phyloP scores from a whole-genome alignment of 2,329 filamentous ascomycete genomes.

The Ceratocystiopsis sp. region DNA sequence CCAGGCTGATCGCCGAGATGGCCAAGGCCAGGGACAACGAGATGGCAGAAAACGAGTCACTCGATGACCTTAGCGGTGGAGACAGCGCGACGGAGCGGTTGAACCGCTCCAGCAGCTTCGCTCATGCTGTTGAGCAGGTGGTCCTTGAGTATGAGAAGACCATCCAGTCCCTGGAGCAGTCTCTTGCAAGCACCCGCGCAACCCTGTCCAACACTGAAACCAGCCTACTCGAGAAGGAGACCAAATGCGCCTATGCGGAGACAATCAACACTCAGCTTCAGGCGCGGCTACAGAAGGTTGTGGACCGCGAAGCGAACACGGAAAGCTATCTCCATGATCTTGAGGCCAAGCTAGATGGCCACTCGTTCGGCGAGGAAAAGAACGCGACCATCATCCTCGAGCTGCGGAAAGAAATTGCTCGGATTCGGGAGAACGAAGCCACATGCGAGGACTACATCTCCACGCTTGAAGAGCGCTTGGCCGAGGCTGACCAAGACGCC shows the following conservation, averaged over 20 bases:
- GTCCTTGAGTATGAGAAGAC: constrained; percentile 98
- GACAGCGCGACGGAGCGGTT: constrained; percentile 74
- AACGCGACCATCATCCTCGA: constrained; percentile 73
- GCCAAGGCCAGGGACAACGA: constrained; percentile 66
- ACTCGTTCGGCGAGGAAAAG: constrained; percentile 83
- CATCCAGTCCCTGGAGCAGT: constrained; percentile 83
- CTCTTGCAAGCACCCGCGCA: constrained; percentile 71
- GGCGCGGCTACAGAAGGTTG: constrained; percentile 73
- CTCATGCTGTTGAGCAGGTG: constrained; percentile 87
- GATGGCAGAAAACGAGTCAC: constrained; percentile 35
- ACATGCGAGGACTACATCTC: constrained; percentile 94
- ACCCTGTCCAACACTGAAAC: constrained; percentile 76
- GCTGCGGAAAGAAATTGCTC: constrained; percentile 76
- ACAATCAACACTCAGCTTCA: constrained; percentile 85
- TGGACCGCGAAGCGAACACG: constrained; percentile 80
- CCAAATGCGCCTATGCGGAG: constrained; percentile 81
- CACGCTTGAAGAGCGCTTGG: constrained; percentile 83
- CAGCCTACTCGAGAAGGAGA: constrained; percentile 77
- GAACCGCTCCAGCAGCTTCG: constrained; percentile 90
- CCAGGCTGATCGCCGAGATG: constrained; percentile 88
- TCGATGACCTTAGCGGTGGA: constrained; percentile 33
- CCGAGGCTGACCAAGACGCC: constrained; percentile 87
- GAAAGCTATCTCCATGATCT: constrained; percentile 87
- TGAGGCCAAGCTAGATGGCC: constrained; percentile 77
- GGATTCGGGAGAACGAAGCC: constrained; percentile 76